Conservation (phyloP, 2,329 filamentous ascomycete genomes). For the Aspergillus neoniger region DNA sequence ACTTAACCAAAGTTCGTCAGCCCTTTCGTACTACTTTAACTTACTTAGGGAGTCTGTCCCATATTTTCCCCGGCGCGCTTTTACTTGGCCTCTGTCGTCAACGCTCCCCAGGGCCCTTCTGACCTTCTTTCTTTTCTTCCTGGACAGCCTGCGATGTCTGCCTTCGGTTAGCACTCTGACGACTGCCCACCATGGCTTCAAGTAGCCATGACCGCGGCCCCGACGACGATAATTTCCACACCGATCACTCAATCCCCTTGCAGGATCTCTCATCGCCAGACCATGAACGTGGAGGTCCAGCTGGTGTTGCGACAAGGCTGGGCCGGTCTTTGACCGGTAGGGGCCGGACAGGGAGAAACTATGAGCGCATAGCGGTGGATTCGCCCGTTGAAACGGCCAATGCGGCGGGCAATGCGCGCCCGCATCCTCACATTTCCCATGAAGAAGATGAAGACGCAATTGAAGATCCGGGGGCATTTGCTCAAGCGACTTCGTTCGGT, state of each 20-base stretch:
- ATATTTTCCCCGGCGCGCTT: background rate
- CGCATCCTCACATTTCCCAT: constrained; percentile 22
- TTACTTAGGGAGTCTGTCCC: background rate
- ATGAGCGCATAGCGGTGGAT: constrained; percentile 56
- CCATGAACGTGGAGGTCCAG: constrained; percentile 31
- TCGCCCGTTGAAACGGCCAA: constrained; percentile 45
- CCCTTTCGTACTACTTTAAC: constrained; percentile 2
- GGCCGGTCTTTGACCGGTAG: constrained; percentile 44
- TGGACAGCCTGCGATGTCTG: constrained; percentile 41
- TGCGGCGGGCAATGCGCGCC: constrained; percentile 25
- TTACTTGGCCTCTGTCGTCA: background rate
- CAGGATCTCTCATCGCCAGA: constrained; percentile 58
- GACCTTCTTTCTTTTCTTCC: constrained; percentile 2
- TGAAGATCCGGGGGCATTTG: constrained; percentile 43
- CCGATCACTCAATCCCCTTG: constrained; percentile 67
- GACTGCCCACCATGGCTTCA: constrained; percentile 44
- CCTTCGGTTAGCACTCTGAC: constrained; percentile 37
- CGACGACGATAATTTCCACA: constrained; percentile 28
- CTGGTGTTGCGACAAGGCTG: constrained; percentile 45
- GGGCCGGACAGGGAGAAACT: constrained; percentile 47
- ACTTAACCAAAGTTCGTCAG: constrained; percentile 3
- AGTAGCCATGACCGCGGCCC: constrained; percentile 36
- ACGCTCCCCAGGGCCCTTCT: background rate
- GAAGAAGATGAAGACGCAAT: constrained; percentile 34
- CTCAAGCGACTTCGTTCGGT: constrained; percentile 47